Base-by-base conservation (phyloP, 208 protist species). In the Angomonas desouzai region DNA sequence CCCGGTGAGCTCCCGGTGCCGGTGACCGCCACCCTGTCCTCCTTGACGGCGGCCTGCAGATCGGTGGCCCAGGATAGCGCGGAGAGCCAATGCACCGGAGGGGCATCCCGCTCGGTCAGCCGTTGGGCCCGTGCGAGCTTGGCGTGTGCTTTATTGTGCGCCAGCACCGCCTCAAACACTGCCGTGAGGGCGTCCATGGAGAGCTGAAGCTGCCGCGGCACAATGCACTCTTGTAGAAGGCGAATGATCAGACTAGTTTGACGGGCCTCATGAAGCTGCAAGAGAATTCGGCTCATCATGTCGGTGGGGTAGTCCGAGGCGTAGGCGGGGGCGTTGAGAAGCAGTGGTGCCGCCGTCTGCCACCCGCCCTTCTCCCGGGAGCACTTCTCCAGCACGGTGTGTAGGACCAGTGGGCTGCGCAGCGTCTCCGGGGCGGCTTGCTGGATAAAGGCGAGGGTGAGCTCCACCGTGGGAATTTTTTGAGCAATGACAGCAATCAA, bases 11-110 rank as follows among this genome's bases (percentile, higher is more conserved):
- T 49, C 6, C 78, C 85, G 2, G 85, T 91, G 27, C 81, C 88
- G 0, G 89, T 90, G 48, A 65, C 59, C 1, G 66, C 47, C 33
- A 94, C 85, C 29, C 84, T 76, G 1, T 53, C 58, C 53, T 89
- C 78, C 1, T 59, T 61, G 1, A 28, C 18, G 27, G 62, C 45
- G 13, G 78, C 79, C 61, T 85, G 81, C 47, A 85, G 70, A 20
- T 78, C 48, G 2, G 70, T 73, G n/a, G 78, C 77, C 77, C 86
- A 92, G 64, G 84, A 83, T 29, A 93, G 70, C 27, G 86, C 89
- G 1, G 86, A 86, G 20, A 81, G 60, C 87, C 89, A 95, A 70
- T 91, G 83, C 25, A 94, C 85, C 7, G 62, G 28, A 23, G 30
- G 25, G n/a, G 32, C 29, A 0, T 47, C 56, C 34, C 27, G 18